Conservation (phyloP, 768 basidiomycete genomes). For the Panus rudis region DNA sequence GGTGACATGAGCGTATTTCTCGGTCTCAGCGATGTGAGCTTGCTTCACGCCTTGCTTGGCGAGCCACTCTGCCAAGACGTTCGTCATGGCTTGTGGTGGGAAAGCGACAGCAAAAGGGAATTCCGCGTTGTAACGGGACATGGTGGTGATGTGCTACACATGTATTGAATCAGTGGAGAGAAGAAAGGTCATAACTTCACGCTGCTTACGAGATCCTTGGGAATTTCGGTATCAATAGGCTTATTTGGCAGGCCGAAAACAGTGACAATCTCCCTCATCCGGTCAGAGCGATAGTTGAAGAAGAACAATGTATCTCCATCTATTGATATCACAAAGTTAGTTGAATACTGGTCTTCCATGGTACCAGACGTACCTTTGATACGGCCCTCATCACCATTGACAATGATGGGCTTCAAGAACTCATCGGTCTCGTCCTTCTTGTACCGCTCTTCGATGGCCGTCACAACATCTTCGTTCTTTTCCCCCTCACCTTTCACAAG, state of each 20-base stretch:
- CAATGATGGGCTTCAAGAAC: slow-evolving; percentile 92
- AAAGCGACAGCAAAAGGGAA: slow-evolving; percentile 88
- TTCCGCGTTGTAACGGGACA: slow-evolving; percentile 89
- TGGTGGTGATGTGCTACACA: slow-evolving; percentile 75
- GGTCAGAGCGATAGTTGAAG: slow-evolving; percentile 97
- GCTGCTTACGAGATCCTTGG: slow-evolving; percentile 64
- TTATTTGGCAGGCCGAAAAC: slow-evolving; percentile 79
- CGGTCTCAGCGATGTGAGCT: slow-evolving; percentile 92
- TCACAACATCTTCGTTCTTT: slow-evolving; percentile 51
- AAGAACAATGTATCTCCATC: slow-evolving; percentile 88
- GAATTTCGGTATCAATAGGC: slow-evolving; percentile 77
- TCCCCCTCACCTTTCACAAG: slow-evolving; percentile 68
- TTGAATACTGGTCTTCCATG: not conserved
- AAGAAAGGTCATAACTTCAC: not conserved
- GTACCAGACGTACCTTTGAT: slow-evolving; percentile 56
- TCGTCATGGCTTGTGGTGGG: slow-evolving; percentile 91
- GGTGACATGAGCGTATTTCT: slow-evolving; percentile 96
- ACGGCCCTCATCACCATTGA: slow-evolving; percentile 69
- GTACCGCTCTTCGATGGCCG: slow-evolving; percentile 68
- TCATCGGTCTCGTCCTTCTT: slow-evolving; percentile 86
- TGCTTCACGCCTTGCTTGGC: slow-evolving; percentile 74
- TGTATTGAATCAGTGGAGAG: not conserved
- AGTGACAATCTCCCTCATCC: slow-evolving; percentile 85
- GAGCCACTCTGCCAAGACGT: slow-evolving; percentile 92
- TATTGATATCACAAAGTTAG: slow-evolving; percentile 20